These are phyloP conservation scores for Vitis rupestris DNA, from an alignment of 164 flowering plant species.

Conservation along the genomic window DNA sequence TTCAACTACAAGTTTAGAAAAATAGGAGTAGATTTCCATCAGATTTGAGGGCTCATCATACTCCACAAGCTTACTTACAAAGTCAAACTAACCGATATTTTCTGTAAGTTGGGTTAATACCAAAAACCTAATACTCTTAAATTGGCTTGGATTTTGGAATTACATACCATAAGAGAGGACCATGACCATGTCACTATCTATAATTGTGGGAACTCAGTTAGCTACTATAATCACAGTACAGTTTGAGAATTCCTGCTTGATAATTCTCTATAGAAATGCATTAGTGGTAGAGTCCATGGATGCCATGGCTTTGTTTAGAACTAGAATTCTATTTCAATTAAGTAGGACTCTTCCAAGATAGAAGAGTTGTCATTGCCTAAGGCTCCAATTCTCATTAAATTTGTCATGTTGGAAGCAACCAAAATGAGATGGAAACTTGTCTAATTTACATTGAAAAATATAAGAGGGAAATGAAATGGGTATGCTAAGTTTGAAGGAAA, in stretches of 20 bases:
- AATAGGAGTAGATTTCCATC: constrained; percentile 57
- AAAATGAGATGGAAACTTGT: background rate
- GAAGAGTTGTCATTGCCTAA: constrained; percentile 80
- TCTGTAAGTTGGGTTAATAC: too few species aligned
- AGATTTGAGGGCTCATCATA: constrained; percentile 74
- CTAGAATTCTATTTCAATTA: constrained; percentile 64
- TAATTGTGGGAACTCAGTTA: constrained; percentile 85
- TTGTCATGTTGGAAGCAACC: constrained; percentile 46
- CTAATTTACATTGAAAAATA: too few species aligned
- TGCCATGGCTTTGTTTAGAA: constrained; percentile 90
- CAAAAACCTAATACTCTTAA: background rate
- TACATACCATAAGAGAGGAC: constrained; percentile 79
- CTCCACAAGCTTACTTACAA: constrained; percentile 62
- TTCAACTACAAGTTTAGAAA: constrained; percentile 75
- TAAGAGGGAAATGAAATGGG: too few species aligned
- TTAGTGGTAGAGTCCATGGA: constrained; percentile 86
- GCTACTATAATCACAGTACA: constrained; percentile 84
- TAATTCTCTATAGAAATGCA: constrained; percentile 61
- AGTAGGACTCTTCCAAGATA: constrained; percentile 83
- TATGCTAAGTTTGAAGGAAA: too few species aligned
- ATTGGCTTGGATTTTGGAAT: background rate
- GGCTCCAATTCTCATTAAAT: constrained; percentile 76
- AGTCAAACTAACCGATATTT: background rate
- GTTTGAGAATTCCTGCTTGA: constrained; percentile 60
- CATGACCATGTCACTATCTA: constrained; percentile 87